A percentile compares a stretch with the other conserved stretches of the same genome.
Evolutionary conservation across 495 filamentous ascomycete species (phyloP).

Genomic region (Clavariopsis aquatica): DNA sequence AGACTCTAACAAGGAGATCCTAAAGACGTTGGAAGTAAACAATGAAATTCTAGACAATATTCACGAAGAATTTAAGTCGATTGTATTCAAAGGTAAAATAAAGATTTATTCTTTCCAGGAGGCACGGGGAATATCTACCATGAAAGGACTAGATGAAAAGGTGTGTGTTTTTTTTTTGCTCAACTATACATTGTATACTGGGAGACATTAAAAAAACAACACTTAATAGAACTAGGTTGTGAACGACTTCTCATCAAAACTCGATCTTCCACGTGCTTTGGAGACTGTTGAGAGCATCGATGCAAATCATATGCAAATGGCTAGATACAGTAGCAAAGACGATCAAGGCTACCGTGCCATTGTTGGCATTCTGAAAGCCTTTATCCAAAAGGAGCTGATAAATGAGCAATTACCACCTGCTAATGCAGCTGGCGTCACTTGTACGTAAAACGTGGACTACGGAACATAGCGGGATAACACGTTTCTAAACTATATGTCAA

Average conservation of each 20-base stretch:
- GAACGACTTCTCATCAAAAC: slow-evolving; percentile 45
- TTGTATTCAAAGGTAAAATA: slow-evolving; percentile 35
- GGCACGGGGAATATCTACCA: slow-evolving; percentile 44
- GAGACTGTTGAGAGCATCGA: slow-evolving; percentile 49
- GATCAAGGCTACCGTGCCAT: slow-evolving; percentile 44
- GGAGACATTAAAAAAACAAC: slow-evolving; percentile 1
- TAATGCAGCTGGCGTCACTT: slow-evolving; percentile 40
- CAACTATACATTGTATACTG: background rate
- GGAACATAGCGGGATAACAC: background rate
- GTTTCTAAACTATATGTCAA: background rate
- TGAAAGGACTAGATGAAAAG: slow-evolving; percentile 46
- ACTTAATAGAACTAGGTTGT: slow-evolving; percentile 39
- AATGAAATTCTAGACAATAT: slow-evolving; percentile 48
- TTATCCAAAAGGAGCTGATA: slow-evolving; percentile 9
- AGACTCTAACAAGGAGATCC: slow-evolving; percentile 39
- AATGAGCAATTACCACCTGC: slow-evolving; percentile 13
- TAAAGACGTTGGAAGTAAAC: slow-evolving; percentile 43
- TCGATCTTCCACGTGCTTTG: slow-evolving; percentile 37
- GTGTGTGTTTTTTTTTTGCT: slow-evolving; percentile 22
- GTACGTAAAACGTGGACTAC: slow-evolving; percentile 12
- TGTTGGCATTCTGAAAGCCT: slow-evolving; percentile 40
- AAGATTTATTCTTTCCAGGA: slow-evolving; percentile 51
- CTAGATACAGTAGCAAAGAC: slow-evolving; percentile 38
- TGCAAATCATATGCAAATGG: slow-evolving; percentile 47
- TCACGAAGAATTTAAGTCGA: slow-evolving; percentile 42